Evolutionary conservation across 2,329 filamentous ascomycete genomes (phyloP), one percentile per base, ranked within the genome.

Genomic region (Aspergillus felis): DNA sequence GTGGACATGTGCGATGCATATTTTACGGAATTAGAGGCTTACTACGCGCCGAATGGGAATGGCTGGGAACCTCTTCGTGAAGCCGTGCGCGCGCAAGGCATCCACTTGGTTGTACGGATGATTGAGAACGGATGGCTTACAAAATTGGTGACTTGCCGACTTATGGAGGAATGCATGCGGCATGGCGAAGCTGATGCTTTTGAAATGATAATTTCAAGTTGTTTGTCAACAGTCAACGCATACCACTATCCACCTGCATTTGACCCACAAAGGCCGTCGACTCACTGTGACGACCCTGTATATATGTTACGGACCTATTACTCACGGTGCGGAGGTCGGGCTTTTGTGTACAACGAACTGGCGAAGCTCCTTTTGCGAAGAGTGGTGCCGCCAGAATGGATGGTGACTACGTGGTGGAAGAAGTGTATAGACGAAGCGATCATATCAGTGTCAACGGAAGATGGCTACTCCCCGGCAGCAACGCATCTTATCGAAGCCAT

Each of bases 11-110:
- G 71, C 32, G 69, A 75, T 65, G 68, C 67, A 51, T 75, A 77
- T 56, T 76, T 76, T 58, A 76, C 74, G 6, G 74, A 78, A 56
- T 57, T 78, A 52, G 75, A 78, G 57, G 61, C 66, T 29, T 69
- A 69, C 51, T 78, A 76, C 63, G 69, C 73, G 2, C 68, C 69
- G 12, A 58, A 62, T 48, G 67, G 68, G 25, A 59, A 59, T 57
- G 74, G 74, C 22, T 78, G 75, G 75, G 68, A 64, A 51, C 75
- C 75, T 44, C 65, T 78, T 17, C 74, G 73, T 25, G 71, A 75
- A 58, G 72, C 74, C 53, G 74, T 75, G 29, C 74, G 75, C 24
- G 67, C 73, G 1, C 74, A 76, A 58, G 75, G 75, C 10, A 71
- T 77, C 44, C 64, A 68, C 57, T 55, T 77, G 51, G 66, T 78